phyloP scores from a whole-genome alignment of 768 basidiomycete species.

The Rhizopogon rudus region DNA sequence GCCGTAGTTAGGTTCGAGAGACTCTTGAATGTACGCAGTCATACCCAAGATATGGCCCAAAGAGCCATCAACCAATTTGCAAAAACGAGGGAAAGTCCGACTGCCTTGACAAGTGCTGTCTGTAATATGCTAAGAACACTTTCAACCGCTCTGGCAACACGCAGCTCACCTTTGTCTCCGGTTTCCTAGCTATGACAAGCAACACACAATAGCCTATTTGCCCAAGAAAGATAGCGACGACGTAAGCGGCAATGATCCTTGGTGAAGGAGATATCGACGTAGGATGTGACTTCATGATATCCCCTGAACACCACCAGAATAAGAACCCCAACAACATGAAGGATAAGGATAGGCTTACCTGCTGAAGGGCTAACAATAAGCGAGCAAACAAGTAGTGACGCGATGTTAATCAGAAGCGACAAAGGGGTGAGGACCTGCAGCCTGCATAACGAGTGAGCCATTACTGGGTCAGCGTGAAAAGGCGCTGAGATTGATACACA shows the following conservation, averaged over 20 bases:
- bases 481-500: constrained; percentile 13
- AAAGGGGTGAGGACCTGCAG: constrained; percentile 87
- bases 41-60: constrained; percentile 77
- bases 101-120: constrained; percentile 68
- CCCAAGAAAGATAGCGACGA: constrained; percentile 53
- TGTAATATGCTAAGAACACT: constrained; percentile 19
- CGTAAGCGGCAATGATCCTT: constrained; percentile 52
- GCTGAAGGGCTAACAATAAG: constrained; percentile 63
- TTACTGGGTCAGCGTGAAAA: not conserved
- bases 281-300: constrained; percentile 49
- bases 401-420: constrained; percentile 77
- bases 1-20: not conserved
- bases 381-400: constrained; percentile 63
- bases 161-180: constrained; percentile 70
- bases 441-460: constrained; percentile 22
- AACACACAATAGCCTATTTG: constrained; percentile 83
- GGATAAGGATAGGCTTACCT: constrained; percentile 24
- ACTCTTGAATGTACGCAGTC: constrained; percentile 8
- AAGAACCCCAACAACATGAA: not conserved
- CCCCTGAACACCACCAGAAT: constrained; percentile 28
- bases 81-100: constrained; percentile 72
- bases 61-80: constrained; percentile 77
- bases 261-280: constrained; percentile 70
- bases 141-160: not conserved
- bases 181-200: constrained; percentile 63